Conservation (phyloP, 371 early-diverging fungal species). For the Dichotomocladium elegans region DNA sequence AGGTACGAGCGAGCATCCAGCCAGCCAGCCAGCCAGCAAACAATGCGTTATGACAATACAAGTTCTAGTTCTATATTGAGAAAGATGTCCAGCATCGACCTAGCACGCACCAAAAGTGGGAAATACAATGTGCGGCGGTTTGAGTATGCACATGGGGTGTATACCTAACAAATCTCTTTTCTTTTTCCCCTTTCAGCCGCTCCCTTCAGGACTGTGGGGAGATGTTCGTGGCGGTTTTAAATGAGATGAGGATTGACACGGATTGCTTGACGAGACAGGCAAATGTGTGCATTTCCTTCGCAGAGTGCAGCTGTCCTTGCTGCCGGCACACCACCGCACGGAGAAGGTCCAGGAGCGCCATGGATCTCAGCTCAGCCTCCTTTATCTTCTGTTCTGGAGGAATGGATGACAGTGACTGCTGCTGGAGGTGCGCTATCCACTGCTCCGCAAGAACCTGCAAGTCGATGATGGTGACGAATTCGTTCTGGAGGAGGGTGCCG, state of each 20-base stretch:
- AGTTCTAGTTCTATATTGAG: too few species aligned
- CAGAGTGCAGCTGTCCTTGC: neutral
- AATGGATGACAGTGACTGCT: neutral
- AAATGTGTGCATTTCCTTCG: neutral
- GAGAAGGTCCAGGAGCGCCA: neutral
- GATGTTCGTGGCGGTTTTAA: neutral
- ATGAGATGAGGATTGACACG: neutral
- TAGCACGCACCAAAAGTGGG: too few species aligned
- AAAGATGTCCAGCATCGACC: too few species aligned
- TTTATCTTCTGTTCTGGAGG: neutral
- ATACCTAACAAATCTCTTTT: too few species aligned
- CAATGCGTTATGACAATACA: too few species aligned
- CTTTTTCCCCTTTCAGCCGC: too few species aligned
- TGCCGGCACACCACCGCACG: neutral
- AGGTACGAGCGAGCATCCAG: too few species aligned
- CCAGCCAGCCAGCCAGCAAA: too few species aligned
- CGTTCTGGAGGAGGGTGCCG: slow-evolving; percentile 32
- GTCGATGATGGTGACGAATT: slow-evolving; percentile 29
- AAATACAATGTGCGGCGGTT: too few species aligned
- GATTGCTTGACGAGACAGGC: neutral
- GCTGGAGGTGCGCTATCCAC: slow-evolving; percentile 12
- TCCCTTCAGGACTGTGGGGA: too few species aligned
- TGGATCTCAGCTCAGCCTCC: neutral
- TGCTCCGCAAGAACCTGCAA: slow-evolving; percentile 27
- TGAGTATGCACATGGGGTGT: too few species aligned